Conservation (phyloP, 495 filamentous ascomycete genomes). For the Aspergillus coremiiformis region DNA sequence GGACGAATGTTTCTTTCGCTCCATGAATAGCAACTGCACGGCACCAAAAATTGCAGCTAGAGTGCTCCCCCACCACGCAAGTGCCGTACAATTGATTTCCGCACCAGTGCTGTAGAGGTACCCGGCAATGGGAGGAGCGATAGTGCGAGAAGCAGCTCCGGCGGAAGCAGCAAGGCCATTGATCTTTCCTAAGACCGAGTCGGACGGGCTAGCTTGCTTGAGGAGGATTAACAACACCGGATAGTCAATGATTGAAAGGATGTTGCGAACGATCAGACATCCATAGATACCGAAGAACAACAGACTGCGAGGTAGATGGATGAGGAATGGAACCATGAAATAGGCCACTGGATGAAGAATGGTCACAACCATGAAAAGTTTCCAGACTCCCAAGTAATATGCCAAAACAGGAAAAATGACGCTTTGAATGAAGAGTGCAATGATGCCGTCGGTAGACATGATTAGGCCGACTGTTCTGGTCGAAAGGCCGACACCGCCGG, state of each 20-base stretch:
- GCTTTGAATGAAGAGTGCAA: conserved; percentile 72
- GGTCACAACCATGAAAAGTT: conserved; percentile 64
- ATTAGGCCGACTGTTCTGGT: conserved; percentile 68
- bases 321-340: conserved; percentile 63
- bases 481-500: conserved; percentile 67
- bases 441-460: conserved; percentile 70
- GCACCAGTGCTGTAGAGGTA: conserved; percentile 64
- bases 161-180: conserved; percentile 77
- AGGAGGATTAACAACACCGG: conserved; percentile 74
- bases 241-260: conserved; percentile 69
- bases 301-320: conserved; percentile 49
- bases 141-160: conserved; percentile 66
- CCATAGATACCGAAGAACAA: conserved; percentile 64
- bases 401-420: conserved; percentile 67
- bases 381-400: conserved; percentile 65
- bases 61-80: conserved; percentile 73
- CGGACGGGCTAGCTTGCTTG: conserved; percentile 70
- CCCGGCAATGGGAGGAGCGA: conserved; percentile 69
- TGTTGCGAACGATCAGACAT: conserved; percentile 64
- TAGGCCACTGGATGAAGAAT: conserved; percentile 70
- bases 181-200: conserved; percentile 62
- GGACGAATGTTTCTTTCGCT: conserved; percentile 39
- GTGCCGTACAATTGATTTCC: conserved; percentile 58
- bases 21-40: conserved; percentile 60
- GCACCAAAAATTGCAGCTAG: conserved; percentile 63